A percentile compares a stretch with the other conserved stretches of the same genome.
phyloP scores from a whole-genome alignment of 1,284 basidiomycete genomes.

The Prillingera fragicola region DNA sequence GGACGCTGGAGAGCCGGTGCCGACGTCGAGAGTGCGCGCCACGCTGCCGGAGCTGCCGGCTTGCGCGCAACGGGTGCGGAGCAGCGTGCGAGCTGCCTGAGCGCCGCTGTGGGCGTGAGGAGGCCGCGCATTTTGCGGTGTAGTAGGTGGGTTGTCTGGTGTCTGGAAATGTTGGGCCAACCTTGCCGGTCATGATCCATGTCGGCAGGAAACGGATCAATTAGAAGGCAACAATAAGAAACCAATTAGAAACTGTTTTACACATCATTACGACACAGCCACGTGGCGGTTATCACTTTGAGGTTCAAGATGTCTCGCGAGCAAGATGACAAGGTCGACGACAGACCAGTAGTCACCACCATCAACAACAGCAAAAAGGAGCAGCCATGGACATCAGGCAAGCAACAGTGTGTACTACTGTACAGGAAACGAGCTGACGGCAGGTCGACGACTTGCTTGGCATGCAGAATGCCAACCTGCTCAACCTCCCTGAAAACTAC shows the following conservation, averaged over 20 bases:
- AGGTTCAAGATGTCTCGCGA: no score
- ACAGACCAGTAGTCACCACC: not conserved
- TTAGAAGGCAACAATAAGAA: not conserved
- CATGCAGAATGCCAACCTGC: conserved; percentile 87
- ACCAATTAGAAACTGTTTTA: not conserved
- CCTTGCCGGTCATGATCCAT: no score
- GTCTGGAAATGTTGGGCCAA: no score
- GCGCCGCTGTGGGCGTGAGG: conserved; percentile 9
- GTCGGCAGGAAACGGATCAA: not conserved
- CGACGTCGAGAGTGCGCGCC: not conserved
- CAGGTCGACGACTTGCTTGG: conserved; percentile 63
- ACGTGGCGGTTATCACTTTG: no score
- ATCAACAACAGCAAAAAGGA: not conserved
- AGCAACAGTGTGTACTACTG: conserved; percentile 45
- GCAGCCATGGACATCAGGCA: conserved; percentile 51
- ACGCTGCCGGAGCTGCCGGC: not conserved
- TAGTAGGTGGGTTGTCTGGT: no score
- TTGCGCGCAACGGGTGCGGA: not conserved
- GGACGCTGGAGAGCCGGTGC: not conserved
- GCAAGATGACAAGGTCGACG: not conserved
- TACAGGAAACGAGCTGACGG: not conserved
- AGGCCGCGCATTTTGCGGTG: conserved; percentile 9
- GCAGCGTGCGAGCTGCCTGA: conserved; percentile 6
- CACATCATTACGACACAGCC: no score
- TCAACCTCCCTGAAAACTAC: conserved; percentile 83